Evolutionary conservation across 2,329 filamentous ascomycete genomes (phyloP).

Genomic region (Aaosphaeria pasadenensis): DNA sequence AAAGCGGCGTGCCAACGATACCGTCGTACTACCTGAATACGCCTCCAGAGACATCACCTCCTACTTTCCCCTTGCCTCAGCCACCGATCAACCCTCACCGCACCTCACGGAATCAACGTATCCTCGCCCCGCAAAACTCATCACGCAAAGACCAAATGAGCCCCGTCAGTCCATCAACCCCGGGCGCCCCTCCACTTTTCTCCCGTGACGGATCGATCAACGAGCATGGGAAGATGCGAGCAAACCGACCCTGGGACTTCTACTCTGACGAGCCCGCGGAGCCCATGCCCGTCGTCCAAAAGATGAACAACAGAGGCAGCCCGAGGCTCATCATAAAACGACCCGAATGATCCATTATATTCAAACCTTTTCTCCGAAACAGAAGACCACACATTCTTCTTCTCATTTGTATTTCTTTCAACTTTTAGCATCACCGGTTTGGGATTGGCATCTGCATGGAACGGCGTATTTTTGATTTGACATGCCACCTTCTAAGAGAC

Average conservation of each 20-base stretch:
- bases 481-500: too few relatives aligned
- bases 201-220: slow-evolving; percentile 8
- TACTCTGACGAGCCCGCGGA: background rate
- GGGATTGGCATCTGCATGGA: too few relatives aligned
- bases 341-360: too few relatives aligned
- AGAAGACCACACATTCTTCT: too few relatives aligned
- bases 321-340: too few relatives aligned
- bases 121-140: slow-evolving; percentile 14
- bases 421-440: too few relatives aligned
- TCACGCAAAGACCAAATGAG: slow-evolving; percentile 9
- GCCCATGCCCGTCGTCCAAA: background rate
- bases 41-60: slow-evolving; percentile 2
- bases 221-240: background rate
- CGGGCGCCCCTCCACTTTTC: slow-evolving; percentile 7
- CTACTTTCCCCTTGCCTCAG: slow-evolving; percentile 2
- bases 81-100: slow-evolving; percentile 9
- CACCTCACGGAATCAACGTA: slow-evolving; percentile 11
- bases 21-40: slow-evolving; percentile 6
- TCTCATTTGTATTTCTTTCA: too few relatives aligned
- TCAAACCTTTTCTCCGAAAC: too few relatives aligned
- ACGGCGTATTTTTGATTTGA: too few relatives aligned
- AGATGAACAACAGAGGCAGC: too few relatives aligned
- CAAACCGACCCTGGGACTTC: background rate
- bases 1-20: background rate
- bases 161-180: slow-evolving; percentile 9